phyloP scores from a whole-genome alignment of 768 basidiomycete genomes.

The Lentinula lateritia region DNA sequence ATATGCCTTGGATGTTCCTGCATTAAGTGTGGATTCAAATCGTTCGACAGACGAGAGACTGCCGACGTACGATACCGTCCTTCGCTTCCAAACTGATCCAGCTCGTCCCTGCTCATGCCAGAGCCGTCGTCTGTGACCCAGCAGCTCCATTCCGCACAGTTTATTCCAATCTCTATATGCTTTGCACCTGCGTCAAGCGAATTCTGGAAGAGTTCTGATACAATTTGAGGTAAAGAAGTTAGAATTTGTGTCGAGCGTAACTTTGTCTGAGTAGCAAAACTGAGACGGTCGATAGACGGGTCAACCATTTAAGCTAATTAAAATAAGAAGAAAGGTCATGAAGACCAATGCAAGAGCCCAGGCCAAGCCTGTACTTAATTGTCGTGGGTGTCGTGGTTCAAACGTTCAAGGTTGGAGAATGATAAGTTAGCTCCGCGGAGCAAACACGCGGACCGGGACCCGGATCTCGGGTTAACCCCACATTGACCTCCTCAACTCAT shows the following conservation, averaged over 20 bases:
- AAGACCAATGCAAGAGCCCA: neutral
- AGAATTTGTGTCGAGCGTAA: constrained; percentile 83
- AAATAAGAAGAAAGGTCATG: neutral
- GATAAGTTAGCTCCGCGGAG: neutral
- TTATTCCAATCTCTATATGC: constrained; percentile 65
- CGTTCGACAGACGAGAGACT: neutral
- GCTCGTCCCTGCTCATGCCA: constrained; percentile 62
- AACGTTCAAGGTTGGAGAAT: too few relatives aligned
- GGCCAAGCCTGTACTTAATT: neutral
- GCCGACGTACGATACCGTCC: constrained; percentile 62
- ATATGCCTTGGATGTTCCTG: constrained; percentile 75
- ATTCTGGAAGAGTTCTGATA: constrained; percentile 88
- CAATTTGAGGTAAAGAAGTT: constrained; percentile 72
- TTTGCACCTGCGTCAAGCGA: constrained; percentile 76
- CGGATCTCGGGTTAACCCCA: neutral
- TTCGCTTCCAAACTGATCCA: constrained; percentile 46
- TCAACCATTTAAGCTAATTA: neutral
- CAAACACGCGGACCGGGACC: neutral
- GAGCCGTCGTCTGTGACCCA: constrained; percentile 83
- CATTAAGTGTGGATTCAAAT: neutral
- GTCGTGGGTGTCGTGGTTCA: neutral
- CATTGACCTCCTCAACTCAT: neutral
- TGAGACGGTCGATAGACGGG: constrained; percentile 39
- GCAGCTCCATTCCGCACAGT: constrained; percentile 74
- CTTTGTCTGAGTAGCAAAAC: constrained; percentile 56